Conservation (phyloP, 805 yeast genomes). For the Kuraishia molischiana region DNA sequence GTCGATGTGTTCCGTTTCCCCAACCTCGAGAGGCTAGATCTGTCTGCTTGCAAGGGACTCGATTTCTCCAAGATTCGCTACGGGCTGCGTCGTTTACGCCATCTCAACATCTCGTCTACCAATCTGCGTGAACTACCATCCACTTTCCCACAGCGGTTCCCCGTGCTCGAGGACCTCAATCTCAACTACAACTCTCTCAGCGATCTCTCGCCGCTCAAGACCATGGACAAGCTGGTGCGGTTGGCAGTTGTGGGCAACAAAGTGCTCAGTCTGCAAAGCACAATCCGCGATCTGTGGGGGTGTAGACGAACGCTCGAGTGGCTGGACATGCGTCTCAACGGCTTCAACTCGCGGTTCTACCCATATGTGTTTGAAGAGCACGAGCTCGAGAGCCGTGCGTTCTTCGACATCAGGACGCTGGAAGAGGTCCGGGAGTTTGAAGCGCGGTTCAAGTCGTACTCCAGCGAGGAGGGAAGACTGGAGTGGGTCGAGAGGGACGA, state of each 20-base stretch:
- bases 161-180: conserved; percentile 36
- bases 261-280: conserved; percentile 21
- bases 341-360: conserved; percentile 34
- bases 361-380: conserved; percentile 44
- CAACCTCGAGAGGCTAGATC: conserved; percentile 21
- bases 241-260: conserved; percentile 37
- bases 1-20: conserved; percentile 3
- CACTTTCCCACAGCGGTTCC: conserved; percentile 28
- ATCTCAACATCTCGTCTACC: conserved; percentile 33
- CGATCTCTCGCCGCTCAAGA: conserved; percentile 22
- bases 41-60: not conserved
- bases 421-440: conserved; percentile 46
- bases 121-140: conserved; percentile 28
- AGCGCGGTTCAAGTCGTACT: conserved; percentile 32
- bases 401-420: conserved; percentile 32
- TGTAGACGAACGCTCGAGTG: conserved; percentile 23
- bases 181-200: conserved; percentile 37
- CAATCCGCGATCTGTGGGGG: conserved; percentile 22
- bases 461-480: conserved; percentile 18
- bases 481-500: conserved; percentile 32
- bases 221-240: conserved; percentile 24
- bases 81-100: not conserved
- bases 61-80: not conserved
- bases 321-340: conserved; percentile 40
- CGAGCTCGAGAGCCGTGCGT: conserved; percentile 17